Percentiles rank a stretch among this genome's conserved stretches.
Conservation (phyloP, 495 filamentous ascomycete species). For the Neurospora sp. region DNA sequence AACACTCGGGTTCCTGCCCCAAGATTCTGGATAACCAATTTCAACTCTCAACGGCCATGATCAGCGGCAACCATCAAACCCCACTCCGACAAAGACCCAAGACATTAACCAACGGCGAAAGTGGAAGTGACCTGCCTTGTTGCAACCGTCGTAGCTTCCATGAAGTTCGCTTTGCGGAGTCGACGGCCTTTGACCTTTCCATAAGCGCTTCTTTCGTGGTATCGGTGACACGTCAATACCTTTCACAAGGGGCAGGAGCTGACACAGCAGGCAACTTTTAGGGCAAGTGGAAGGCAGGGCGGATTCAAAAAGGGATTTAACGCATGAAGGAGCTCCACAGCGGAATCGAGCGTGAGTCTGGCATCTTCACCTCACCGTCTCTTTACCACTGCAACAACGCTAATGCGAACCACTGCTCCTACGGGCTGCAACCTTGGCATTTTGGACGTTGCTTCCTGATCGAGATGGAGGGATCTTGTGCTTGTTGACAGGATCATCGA, state of each 20-base stretch:
- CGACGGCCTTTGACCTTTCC: not conserved
- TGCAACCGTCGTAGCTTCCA: not conserved
- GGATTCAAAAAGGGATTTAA: not conserved
- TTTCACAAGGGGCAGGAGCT: not conserved
- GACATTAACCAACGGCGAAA: not conserved
- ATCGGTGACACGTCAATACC: not conserved
- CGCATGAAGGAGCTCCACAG: not conserved
- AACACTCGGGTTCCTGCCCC: not conserved
- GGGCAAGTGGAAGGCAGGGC: not conserved
- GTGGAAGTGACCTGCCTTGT: not conserved
- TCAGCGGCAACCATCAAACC: not conserved
- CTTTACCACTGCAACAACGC: not conserved
- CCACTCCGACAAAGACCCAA: not conserved
- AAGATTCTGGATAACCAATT: not conserved
- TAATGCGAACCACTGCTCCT: not conserved
- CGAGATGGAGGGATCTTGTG: not conserved
- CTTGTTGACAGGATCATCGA: not conserved
- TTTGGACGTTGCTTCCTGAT: not conserved
- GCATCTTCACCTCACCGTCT: not conserved
- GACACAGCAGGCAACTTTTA: not conserved
- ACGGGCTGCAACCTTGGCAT: not conserved
- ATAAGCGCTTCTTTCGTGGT: not conserved
- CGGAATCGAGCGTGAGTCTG: not conserved
- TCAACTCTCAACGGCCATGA: not conserved
- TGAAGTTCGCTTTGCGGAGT: not conserved